phyloP scores from a whole-genome alignment of 208 protist genomes.

The Wallacemonas sp. region DNA sequence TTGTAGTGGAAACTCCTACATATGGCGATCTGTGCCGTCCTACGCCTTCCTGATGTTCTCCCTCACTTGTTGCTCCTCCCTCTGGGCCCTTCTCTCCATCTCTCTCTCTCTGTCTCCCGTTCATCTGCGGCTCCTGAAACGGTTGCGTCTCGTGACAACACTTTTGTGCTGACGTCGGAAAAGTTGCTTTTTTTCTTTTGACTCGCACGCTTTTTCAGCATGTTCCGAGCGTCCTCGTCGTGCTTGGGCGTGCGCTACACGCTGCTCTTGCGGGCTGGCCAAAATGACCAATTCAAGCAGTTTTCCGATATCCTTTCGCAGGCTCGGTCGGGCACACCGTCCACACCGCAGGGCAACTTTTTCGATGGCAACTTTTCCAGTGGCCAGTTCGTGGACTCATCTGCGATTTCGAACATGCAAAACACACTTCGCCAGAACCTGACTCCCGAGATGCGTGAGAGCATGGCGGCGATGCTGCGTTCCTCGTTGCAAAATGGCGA shows the following conservation, averaged over 20 bases:
- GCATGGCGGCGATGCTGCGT: conserved; percentile 79
- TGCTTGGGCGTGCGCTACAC: not conserved
- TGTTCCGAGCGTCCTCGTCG: not conserved
- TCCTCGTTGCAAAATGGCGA: conserved; percentile 53
- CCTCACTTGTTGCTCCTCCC: no score
- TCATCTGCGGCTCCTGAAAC: no score
- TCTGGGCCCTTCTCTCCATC: no score
- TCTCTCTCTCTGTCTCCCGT: not conserved
- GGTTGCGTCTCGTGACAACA: no score
- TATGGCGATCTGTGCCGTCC: no score
- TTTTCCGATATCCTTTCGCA: conserved; percentile 68
- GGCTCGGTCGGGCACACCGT: conserved; percentile 24
- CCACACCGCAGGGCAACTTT: conserved; percentile 29
- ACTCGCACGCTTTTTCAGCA: conserved; percentile 2
- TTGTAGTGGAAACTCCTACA: no score
- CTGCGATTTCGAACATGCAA: conserved; percentile 69
- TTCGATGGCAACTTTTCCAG: conserved; percentile 80
- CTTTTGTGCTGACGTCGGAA: no score
- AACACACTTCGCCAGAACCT: conserved; percentile 55
- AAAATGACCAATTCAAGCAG: conserved; percentile 47
- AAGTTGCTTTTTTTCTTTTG: conserved; percentile 19
- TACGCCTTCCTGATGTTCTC: no score
- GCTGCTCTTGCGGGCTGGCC: conserved; percentile 4
- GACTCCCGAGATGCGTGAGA: conserved; percentile 86
- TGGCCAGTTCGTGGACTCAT: conserved; percentile 60